Evolutionary conservation across 192 early-diverging fungal genomes (phyloP).

Genomic region (Entophlyctis helioformis): DNA sequence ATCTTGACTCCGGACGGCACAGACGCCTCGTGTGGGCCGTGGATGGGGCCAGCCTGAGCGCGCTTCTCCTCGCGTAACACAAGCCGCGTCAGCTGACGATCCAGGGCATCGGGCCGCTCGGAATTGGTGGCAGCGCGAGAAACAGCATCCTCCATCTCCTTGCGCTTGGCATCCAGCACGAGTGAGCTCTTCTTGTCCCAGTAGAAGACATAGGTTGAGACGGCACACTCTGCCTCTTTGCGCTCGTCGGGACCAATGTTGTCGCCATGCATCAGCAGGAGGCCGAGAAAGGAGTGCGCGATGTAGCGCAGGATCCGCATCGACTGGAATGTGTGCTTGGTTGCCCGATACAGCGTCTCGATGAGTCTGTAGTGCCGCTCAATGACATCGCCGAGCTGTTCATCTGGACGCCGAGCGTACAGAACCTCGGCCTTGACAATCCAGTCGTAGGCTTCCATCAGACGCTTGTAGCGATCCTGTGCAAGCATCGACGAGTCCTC

Average conservation of each 20-base stretch:
- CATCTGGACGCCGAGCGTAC: constrained; percentile 5
- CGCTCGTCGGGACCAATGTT: constrained; percentile 25
- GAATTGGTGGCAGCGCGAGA: too few relatives aligned
- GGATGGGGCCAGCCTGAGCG: too few relatives aligned
- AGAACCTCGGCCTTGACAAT: constrained; percentile 13
- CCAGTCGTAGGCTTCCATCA: constrained; percentile 34
- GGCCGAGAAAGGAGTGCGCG: constrained; percentile 26
- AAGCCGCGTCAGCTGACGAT: too few relatives aligned
- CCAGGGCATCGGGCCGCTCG: too few relatives aligned
- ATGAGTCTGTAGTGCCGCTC: constrained; percentile 29
- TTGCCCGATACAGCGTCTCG: constrained; percentile 36
- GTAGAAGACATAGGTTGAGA: constrained; percentile 21
- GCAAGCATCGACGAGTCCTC: constrained; percentile 14
- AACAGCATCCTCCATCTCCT: constrained; percentile 28
- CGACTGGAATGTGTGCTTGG: constrained; percentile 37
- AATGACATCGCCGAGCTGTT: constrained; percentile 17
- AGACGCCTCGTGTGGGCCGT: too few relatives aligned
- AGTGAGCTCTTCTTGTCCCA: constrained; percentile 22
- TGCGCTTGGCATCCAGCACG: constrained; percentile 16
- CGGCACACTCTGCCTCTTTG: constrained; percentile 19
- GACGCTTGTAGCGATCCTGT: constrained; percentile 13
- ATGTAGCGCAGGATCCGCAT: constrained; percentile 34
- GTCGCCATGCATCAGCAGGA: constrained; percentile 23
- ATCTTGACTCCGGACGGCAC: too few relatives aligned
- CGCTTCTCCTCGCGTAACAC: too few relatives aligned